Evolutionary conservation across 2,329 filamentous ascomycete genomes (phyloP).

Genomic region (Arthrobotrys entomopaga): DNA sequence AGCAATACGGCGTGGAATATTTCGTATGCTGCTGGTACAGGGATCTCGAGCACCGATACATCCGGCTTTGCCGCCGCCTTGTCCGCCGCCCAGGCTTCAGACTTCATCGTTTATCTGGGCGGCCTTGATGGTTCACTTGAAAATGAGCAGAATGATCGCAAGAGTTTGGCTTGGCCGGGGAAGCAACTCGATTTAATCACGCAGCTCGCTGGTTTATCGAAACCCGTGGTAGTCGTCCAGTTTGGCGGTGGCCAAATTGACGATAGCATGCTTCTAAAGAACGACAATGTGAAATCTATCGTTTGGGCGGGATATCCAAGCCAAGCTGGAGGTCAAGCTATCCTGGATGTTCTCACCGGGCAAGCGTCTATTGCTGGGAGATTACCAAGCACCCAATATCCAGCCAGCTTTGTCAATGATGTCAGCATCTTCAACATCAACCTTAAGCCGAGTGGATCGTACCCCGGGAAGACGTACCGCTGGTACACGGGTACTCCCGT

Average conservation of each 20-base stretch:
- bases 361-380: conserved; percentile 67
- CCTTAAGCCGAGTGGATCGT: conserved; percentile 65
- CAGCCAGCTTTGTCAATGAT: conserved; percentile 65
- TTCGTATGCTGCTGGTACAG: no score
- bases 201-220: conserved; percentile 64
- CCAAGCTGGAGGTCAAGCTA: conserved; percentile 69
- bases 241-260: conserved; percentile 68
- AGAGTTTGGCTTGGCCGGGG: conserved; percentile 66
- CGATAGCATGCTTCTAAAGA: conserved; percentile 65
- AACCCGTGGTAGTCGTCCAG: conserved; percentile 67
- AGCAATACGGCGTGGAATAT: background rate
- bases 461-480: conserved; percentile 69
- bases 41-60: no score
- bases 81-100: conserved; percentile 59
- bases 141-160: conserved; percentile 67
- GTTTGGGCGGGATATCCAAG: conserved; percentile 72
- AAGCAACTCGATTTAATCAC: conserved; percentile 67
- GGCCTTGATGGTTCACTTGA: conserved; percentile 69
- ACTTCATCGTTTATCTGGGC: conserved; percentile 68
- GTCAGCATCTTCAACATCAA: conserved; percentile 69
- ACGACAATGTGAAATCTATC: conserved; percentile 66
- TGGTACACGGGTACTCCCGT: conserved; percentile 69
- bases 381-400: conserved; percentile 69
- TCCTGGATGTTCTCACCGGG: conserved; percentile 69
- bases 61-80: no score